Percentiles rank a stretch among this genome's conserved stretches.
phyloP scores from a whole-genome alignment of 331 rosid species.

The Telfairia occidentalis region DNA sequence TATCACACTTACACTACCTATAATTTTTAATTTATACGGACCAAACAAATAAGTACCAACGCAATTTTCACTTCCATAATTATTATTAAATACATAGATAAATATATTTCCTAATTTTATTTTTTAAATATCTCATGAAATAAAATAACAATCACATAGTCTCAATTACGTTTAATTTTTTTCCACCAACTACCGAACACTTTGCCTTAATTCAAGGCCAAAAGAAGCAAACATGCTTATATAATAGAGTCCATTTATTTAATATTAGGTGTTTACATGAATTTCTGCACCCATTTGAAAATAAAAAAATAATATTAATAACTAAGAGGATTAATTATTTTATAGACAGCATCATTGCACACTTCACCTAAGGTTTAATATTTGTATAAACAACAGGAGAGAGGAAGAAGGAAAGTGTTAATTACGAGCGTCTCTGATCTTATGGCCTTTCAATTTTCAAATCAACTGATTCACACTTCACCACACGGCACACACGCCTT shows the following conservation, averaged over 20 bases:
- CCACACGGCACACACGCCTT: not conserved
- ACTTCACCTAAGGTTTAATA: not conserved
- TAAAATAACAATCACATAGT: no score
- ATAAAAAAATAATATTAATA: not conserved
- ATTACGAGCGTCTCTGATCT: not conserved
- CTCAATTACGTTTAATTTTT: not conserved
- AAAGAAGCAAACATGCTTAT: not conserved
- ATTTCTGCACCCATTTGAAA: not conserved
- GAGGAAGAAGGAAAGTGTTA: not conserved
- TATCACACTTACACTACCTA: no score
- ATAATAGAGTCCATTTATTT: not conserved
- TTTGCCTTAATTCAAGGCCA: not conserved
- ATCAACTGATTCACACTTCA: not conserved
- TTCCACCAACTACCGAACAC: not conserved
- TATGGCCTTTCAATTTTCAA: not conserved
- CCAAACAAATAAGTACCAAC: no score
- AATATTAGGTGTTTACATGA: not conserved
- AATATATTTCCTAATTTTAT: no score
- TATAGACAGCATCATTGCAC: not conserved
- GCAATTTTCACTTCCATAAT: no score
- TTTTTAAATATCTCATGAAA: no score
- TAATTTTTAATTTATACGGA: no score
- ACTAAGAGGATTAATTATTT: no score
- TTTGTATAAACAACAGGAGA: not conserved
- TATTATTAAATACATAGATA: no score